Evolutionary conservation across 345 rosid genomes (phyloP), one percentile per base, ranked within the genome.

Genomic region (Sonneratia caseolaris): DNA sequence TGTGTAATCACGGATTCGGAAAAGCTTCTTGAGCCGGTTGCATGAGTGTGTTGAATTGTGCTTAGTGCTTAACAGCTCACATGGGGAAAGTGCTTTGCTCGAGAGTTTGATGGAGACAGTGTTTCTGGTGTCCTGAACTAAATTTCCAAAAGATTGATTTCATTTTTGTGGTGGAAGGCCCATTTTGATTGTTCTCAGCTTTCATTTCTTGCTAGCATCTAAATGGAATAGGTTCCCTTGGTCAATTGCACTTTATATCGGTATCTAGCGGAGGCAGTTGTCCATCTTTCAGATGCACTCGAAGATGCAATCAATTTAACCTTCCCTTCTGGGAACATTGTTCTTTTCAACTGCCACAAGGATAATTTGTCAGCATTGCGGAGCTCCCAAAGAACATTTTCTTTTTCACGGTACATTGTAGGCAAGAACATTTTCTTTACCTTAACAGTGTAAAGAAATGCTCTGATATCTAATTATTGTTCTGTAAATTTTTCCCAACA

Each of bases 191-290:
- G 71, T 77, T 71, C 74, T 56, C 24, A 51, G 65, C 68, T 64
- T 70, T 66, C 61, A 53, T 70, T 67, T 9, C 71, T 76, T 76
- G 77, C 59, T 70, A 76, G 80, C 77, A 79, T 74, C 82, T 73
- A 74, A 78, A 76, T 69, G 83, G 86, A 89, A 86, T 84, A 82
- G 81, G 81, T 85, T 86, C 88, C 85, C 45, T 79, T 66, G 72
- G 85, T 79, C 80, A 76, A 78, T 85, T 82, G 81, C 87, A 76
- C 81, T 24, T 72, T 27, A 27, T 75, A 81, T 76, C 82, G 75
- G 24, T 56, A 56, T 21, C 24, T 56, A 56, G 62, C 10, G 21
- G 62, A 84, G 80, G 81, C 72, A 42, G 79, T 51, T 81, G 80
- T 80, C 80, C 76, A 74, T 83, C 86, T 76, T 80, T 21, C 61